Evolutionary conservation across 164 flowering plant species (phyloP), one percentile per base, ranked within the genome.

Genomic region (Tinospora cordifolia): DNA sequence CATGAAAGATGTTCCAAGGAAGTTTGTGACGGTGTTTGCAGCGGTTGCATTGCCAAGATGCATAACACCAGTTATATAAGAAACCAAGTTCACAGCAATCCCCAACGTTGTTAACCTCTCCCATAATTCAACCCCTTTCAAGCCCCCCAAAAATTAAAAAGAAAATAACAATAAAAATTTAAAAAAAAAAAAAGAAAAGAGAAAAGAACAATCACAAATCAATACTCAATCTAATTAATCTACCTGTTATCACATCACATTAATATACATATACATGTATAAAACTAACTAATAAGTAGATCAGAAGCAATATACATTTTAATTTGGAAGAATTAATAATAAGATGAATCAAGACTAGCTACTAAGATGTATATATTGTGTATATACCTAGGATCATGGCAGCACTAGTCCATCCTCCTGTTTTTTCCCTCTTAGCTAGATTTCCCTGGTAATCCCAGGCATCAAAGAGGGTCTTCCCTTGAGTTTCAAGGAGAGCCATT

Each of bases 1-100:
- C 91, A 94, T 85, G 87, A 90, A 92, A 36, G 96, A 90, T 44
- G 98, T 89, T 12, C 98, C 99, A 8, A 94, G 76, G 78, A 94
- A 94, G 78, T 94, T 89, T 39, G 99, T 94, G 69, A 89, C 96
- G 0, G 84, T 82, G 75, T 89, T 94, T 54, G 99, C 99, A 0
- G 99, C 73, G 69, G 66, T 70, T 2, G 99, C 96, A 81, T 80
- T 90, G 46, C 90, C 92, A 63, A 92, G 75, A 75, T 94, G 99
- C 99, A 94, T 94, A 22, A 90, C 86, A 3, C 81, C 86, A 0
- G 96, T 89, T 80, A 92, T 73, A 57, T 93, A 93, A 0, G 98
- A 88, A 69, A 93, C 95, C 80, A 93, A 75, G 72, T 94, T 94
- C 21, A 94, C 96, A 0, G 89, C 99, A 12, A 91, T 90, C 19